phyloP scores from a whole-genome alignment of 495 filamentous ascomycete species.

The Talaromyces borbonicus region DNA sequence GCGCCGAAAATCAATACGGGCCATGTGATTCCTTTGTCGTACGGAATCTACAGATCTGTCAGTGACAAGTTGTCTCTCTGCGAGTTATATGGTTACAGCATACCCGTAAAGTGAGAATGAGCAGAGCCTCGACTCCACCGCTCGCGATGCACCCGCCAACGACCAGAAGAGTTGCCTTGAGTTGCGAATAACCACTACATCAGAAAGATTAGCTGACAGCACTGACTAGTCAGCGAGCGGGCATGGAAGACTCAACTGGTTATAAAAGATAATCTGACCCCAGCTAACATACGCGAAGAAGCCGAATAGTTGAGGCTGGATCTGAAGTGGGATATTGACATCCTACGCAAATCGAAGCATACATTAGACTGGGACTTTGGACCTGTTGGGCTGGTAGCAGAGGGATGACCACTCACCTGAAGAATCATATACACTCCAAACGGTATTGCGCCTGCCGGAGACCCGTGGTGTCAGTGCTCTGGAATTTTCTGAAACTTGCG shows the following conservation, averaged over 20 bases:
- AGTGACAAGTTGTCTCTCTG: constrained; percentile 1
- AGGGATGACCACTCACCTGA: constrained; percentile 31
- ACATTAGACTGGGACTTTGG: background rate
- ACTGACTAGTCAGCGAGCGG: too few species aligned
- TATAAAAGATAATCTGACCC: constrained; percentile 56
- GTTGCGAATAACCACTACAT: constrained; percentile 37
- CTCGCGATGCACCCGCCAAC: constrained; percentile 34
- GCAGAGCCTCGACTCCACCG: constrained; percentile 47
- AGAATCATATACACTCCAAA: constrained; percentile 46
- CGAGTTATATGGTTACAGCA: constrained; percentile 5
- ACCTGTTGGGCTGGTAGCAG: background rate
- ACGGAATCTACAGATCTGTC: constrained; percentile 34
- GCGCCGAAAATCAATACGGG: constrained; percentile 52
- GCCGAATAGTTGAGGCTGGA: constrained; percentile 65
- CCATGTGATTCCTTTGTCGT: constrained; percentile 43
- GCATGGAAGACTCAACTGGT: constrained; percentile 36
- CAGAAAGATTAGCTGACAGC: constrained; percentile 3
- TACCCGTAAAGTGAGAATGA: constrained; percentile 56
- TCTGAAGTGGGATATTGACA: constrained; percentile 66
- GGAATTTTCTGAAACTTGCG: too few species aligned
- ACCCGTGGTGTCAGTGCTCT: too few species aligned
- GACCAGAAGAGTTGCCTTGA: constrained; percentile 39
- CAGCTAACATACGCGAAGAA: constrained; percentile 54
- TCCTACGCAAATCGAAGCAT: constrained; percentile 34
- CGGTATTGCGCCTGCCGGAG: constrained; percentile 34